Conservation (phyloP, 345 rosid genomes). For the Linum tenue region DNA sequence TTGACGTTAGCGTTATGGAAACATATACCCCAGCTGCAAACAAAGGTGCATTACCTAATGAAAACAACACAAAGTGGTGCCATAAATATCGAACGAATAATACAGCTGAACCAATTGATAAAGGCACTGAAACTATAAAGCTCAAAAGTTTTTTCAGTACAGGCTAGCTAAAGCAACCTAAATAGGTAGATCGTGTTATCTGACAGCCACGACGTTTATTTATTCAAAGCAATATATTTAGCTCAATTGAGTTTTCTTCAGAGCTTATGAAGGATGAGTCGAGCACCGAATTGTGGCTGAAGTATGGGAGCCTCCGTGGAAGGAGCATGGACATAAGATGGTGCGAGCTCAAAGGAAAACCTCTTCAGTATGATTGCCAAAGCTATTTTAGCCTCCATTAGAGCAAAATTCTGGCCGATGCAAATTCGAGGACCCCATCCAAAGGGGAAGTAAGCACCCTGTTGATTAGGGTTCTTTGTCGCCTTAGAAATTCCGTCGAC, state of each 20-base stretch:
- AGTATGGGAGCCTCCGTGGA: background rate
- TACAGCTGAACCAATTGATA: too few species aligned
- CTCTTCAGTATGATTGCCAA: slow-evolving; percentile 1
- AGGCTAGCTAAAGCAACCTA: too few species aligned
- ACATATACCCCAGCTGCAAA: too few species aligned
- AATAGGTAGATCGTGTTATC: too few species aligned
- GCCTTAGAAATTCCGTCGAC: background rate
- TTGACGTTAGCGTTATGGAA: too few species aligned
- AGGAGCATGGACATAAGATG: slow-evolving; percentile 2
- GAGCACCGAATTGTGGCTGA: slow-evolving; percentile 4
- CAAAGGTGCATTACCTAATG: too few species aligned
- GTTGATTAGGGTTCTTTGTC: background rate
- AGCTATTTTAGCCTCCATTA: background rate
- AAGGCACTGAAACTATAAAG: too few species aligned
- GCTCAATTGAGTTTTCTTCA: background rate
- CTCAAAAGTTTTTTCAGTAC: too few species aligned
- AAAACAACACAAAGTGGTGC: too few species aligned
- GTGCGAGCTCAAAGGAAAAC: background rate
- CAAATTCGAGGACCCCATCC: slow-evolving; percentile 7
- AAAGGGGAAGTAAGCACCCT: background rate
- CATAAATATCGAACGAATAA: too few species aligned
- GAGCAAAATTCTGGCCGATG: slow-evolving; percentile 6
- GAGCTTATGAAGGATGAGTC: background rate
- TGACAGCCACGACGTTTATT: too few species aligned
- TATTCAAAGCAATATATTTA: too few species aligned